A percentile compares a stretch with the other conserved stretches of the same genome.
Evolutionary conservation across 805 yeast species (phyloP).

Genomic region (Candida caryicola): DNA sequence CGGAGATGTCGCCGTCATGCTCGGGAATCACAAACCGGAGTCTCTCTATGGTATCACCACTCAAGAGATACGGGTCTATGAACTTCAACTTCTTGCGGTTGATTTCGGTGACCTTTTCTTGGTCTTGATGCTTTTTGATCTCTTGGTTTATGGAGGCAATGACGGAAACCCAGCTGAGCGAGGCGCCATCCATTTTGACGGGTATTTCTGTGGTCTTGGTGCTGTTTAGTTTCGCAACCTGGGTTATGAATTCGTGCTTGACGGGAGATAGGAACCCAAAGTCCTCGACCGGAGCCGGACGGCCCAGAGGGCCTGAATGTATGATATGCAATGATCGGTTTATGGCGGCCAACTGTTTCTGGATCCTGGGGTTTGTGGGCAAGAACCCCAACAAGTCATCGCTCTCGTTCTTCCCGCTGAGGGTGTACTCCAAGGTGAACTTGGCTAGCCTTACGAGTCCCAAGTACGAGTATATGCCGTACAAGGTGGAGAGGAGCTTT

Average conservation of each 20-base stretch:
- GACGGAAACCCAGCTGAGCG: slow-evolving; percentile 26
- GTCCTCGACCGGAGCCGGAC: slow-evolving; percentile 4
- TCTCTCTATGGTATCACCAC: slow-evolving; percentile 47
- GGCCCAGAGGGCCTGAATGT: too few species aligned
- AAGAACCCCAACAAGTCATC: slow-evolving; percentile 37
- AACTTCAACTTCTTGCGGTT: slow-evolving; percentile 43
- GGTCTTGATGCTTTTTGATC: slow-evolving; percentile 29
- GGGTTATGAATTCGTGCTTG: slow-evolving; percentile 27
- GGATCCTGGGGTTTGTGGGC: slow-evolving; percentile 15
- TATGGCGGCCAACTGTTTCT: slow-evolving; percentile 2
- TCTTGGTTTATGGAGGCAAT: slow-evolving; percentile 33
- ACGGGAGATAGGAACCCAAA: slow-evolving; percentile 32
- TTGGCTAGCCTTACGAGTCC: slow-evolving; percentile 50
- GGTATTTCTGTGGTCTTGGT: slow-evolving; percentile 10
- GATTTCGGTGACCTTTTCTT: slow-evolving; percentile 30
- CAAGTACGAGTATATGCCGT: slow-evolving; percentile 50
- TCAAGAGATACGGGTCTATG: slow-evolving; percentile 51
- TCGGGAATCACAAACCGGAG: slow-evolving; percentile 31
- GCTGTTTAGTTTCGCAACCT: slow-evolving; percentile 13
- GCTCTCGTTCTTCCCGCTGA: slow-evolving; percentile 42
- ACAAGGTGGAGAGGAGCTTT: slow-evolving; percentile 47
- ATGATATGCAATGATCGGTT: slow-evolving; percentile 3
- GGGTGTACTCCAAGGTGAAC: slow-evolving; percentile 56
- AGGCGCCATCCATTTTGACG: slow-evolving; percentile 1
- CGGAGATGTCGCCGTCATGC: background rate